Base-by-base conservation (phyloP, 129 eudicot genomes). In the Sambucus nigra region DNA sequence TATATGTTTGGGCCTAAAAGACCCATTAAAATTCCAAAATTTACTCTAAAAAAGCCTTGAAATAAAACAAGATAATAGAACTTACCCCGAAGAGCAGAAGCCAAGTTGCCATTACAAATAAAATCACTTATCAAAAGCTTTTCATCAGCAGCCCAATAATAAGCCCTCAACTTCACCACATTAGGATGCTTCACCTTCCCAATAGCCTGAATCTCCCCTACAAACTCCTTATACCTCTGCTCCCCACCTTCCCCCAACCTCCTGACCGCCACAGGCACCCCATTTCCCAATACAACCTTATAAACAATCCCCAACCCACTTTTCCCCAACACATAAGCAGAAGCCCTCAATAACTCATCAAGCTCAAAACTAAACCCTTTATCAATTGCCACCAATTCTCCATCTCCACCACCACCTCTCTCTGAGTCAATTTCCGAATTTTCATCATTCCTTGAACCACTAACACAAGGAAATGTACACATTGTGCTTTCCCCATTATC, bases 81-180 rank as follows among this genome's bases (percentile, higher is more conserved):
- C 61, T 28, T 68, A 86, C 99, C 99, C 5, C 75, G 72, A 45
- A 92, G 69, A 5, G 94, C 99, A 23, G 82, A 73, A 75, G 87
- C 77, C 83, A 92, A 74, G 68, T 73, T 92, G 63, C 99, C 99
- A 59, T 92, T 92, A 14, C 94, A 86, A 56, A 92, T 81, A 73
- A 82, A 92, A 33, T 92, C 99, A 52, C 96, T 86, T 13, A 92
- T 83, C 26, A 92, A 76, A 51, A 92, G 82, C 68, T 92, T 92
- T 55, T 92, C 99, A 59, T 92, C 99, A 9, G 86, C 87, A n/a
- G 96, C 99, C 99, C 99, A 92, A 61, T 92, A 92, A 70, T 92
- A 86, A 48, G 96, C 99, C 60, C 99, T 68, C 74, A 92, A 59
- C 68, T 75, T 92, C 38, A 92, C 99, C 57, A 92, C 75, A 77